A percentile compares a stretch with the other conserved stretches of the same genome.
Conservation (phyloP, 2,329 filamentous ascomycete species). For the Fusarium incarnatum region DNA sequence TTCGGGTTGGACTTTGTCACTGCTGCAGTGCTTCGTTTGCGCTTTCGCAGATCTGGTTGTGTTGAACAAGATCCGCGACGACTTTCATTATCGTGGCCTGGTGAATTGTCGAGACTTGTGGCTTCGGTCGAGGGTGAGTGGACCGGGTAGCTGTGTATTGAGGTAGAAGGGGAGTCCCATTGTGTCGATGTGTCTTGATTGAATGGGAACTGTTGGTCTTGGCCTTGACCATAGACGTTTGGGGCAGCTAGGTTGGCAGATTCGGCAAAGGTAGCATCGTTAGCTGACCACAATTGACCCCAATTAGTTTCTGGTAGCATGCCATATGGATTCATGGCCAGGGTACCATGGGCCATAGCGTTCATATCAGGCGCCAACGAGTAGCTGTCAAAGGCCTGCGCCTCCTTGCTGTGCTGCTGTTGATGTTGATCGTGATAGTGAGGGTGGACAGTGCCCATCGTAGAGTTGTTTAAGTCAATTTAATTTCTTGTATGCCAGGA, state of each 20-base stretch:
- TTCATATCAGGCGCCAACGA: background rate
- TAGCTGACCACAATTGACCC: background rate
- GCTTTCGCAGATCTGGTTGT: background rate
- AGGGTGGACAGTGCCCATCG: background rate
- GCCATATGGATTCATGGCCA: background rate
- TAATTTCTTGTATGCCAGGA: background rate
- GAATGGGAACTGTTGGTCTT: background rate
- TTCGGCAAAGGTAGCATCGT: background rate
- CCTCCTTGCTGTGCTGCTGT: background rate
- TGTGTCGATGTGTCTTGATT: fast-evolving
- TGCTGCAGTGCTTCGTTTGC: background rate
- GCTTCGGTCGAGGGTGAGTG: background rate
- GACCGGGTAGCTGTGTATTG: background rate
- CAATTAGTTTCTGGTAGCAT: background rate
- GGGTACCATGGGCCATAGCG: background rate
- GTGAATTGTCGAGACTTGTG: fast-evolving
- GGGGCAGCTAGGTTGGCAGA: too few species aligned
- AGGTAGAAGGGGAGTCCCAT: background rate
- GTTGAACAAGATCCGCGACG: background rate
- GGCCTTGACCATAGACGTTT: background rate
- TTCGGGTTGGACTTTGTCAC: background rate
- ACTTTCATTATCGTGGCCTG: background rate
- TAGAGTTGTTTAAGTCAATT: background rate
- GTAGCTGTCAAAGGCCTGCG: background rate
- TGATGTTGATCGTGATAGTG: background rate